Conservation (phyloP, 495 filamentous ascomycete genomes). For the Penicillium ochrochloron region DNA sequence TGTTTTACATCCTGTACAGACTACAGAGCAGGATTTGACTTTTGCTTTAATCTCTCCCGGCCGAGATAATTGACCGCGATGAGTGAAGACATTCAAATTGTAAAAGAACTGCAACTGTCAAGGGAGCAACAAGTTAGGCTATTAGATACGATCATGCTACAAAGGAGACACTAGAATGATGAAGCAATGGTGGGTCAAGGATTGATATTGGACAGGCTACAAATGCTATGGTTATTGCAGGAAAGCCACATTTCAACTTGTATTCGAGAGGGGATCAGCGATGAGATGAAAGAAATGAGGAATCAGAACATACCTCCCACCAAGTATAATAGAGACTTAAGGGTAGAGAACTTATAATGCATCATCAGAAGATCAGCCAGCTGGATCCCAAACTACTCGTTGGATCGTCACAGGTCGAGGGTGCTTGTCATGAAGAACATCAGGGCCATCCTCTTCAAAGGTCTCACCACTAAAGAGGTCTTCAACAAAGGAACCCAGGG, state of each 20-base stretch:
- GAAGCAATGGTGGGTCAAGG: too few relatives aligned
- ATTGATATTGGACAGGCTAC: not conserved
- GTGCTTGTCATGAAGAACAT: not conserved
- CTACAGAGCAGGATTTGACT: not conserved
- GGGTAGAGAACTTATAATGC: too few relatives aligned
- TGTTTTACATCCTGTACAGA: not conserved
- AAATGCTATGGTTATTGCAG: too few relatives aligned
- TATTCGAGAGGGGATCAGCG: not conserved
- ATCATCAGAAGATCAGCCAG: not conserved
- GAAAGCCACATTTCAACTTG: not conserved
- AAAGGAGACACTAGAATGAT: too few relatives aligned
- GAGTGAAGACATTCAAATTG: not conserved
- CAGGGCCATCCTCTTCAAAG: not conserved
- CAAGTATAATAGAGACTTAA: not conserved
- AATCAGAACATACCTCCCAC: not conserved
- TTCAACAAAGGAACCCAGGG: not conserved
- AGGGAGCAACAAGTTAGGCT: too few relatives aligned
- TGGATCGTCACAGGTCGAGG: not conserved
- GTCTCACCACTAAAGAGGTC: not conserved
- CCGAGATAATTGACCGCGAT: not conserved
- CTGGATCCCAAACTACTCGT: too few relatives aligned
- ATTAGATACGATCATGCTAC: too few relatives aligned
- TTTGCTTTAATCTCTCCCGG: not conserved
- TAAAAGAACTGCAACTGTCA: too few relatives aligned
- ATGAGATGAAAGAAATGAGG: not conserved